phyloP scores from a whole-genome alignment of 768 basidiomycete genomes.

The Russula emetica region DNA sequence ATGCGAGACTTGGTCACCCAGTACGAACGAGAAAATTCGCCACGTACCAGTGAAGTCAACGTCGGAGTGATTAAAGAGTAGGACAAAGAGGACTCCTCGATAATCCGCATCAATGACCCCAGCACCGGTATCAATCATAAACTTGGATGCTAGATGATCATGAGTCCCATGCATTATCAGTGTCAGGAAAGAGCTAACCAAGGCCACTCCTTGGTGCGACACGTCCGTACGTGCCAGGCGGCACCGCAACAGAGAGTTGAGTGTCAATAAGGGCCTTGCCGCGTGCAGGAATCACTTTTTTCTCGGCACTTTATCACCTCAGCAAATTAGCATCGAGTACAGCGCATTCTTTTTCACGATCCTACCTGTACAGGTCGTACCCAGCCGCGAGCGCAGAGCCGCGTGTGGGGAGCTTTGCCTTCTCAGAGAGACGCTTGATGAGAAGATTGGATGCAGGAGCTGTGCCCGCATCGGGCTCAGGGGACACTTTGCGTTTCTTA shows the following conservation, averaged over 20 bases:
- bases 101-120: conserved; percentile 98
- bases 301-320: conserved; percentile 61
- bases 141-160: conserved; percentile 72
- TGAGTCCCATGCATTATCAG: background rate
- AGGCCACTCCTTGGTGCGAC: conserved; percentile 94
- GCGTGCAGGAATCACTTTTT: conserved; percentile 75
- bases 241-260: conserved; percentile 90
- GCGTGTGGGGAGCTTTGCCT: conserved; percentile 79
- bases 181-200: conserved; percentile 44
- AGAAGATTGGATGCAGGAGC: conserved; percentile 54
- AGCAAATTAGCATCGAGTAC: background rate
- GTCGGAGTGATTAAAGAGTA: conserved; percentile 91
- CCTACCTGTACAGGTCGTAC: conserved; percentile 92
- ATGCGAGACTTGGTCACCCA: conserved; percentile 2
- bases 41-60: conserved; percentile 75
- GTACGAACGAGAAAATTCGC: background rate
- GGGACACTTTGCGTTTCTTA: conserved; percentile 63
- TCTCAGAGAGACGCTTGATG: conserved; percentile 79
- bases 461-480: conserved; percentile 31
- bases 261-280: conserved; percentile 92
- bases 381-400: conserved; percentile 87
- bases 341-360: background rate
- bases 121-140: conserved; percentile 96
- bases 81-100: conserved; percentile 82
- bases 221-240: conserved; percentile 90